Evolutionary conservation across 805 yeast species (phyloP), one percentile per base, ranked within the genome.

Genomic region (Danielia reshetovae): DNA sequence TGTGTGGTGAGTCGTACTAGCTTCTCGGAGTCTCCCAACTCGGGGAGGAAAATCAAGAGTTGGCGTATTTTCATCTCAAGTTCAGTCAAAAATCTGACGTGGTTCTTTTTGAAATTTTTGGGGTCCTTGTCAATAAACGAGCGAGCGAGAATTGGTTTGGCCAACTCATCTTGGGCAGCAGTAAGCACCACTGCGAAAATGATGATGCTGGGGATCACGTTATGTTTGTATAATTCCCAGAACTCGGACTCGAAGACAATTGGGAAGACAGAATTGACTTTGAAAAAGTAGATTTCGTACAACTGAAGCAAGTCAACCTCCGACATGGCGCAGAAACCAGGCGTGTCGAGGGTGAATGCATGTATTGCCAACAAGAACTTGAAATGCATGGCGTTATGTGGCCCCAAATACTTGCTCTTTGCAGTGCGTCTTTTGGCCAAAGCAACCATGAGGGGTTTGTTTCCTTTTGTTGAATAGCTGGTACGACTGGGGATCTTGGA

Each of bases 171-270:
- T 13, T 71, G 49, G 7, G 71, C 61, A 0, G 72, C 65, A 9
- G 55, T 58, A 14, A 70, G 46, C n/a, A 70, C 52, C 24, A 71
- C 62, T 1, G 74, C 69, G 36, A 69, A 70, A 13, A 62, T 39
- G 19, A 70, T 52, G 13, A 68, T 43, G 7, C 68, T 65, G 52
- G 74, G 49, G 55, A 67, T 46, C 52, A 57, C 40, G 51, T 63
- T 35, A 42, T 53, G 35, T 40, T 52, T 47, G 53, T 41, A 67
- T 38, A 44, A 53, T 37, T 48, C 61, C 57, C 60, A 49, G 45
- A 71, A 66, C 28, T 60, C 60, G 15, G 49, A 51, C 46, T 62
- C 67, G 41, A 65, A 62, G 4, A 71, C 46, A 18, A 71, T 45
- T 2, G 76, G 75, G 30, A 70, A 53, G 2, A 68, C 39, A 12